Base-by-base conservation (phyloP, 2,329 filamentous ascomycete genomes). In the Monosporascus ibericus region DNA sequence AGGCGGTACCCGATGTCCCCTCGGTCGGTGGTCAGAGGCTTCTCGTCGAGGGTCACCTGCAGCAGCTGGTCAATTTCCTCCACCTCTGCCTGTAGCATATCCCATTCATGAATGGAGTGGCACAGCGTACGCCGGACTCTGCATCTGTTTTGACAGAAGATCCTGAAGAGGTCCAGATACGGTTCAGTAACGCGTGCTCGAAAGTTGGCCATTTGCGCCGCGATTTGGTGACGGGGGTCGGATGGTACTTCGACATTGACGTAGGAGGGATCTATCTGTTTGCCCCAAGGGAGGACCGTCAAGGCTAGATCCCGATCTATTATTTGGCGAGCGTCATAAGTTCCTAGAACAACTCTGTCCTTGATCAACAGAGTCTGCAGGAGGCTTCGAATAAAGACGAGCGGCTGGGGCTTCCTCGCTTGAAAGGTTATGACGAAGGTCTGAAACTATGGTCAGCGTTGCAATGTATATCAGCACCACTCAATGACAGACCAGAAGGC, bases 121-220 rank as follows among this genome's bases (percentile, higher is more conserved):
- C 86, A 91, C 8, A 99, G 78, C n/a, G 87, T 91, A 37, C 94
- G 83, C n/a, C 94, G 84, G 42, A 95, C 84, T 2, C 94, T 86
- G 65, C 90, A 95, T 49, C 91, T 80, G 65, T 97, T 99, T 66
- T 97, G 89, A 62, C 91, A 95, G 18, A 94, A 77, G 7, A 88
- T 87, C 47, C 91, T 84, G 62, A 94, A 86, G 17, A 95, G 79
- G 59, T 96, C 92, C 18, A 96, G 74, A 63, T 91, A 96, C 0
- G 87, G 84, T 68, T 90, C 75, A 5, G 78, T 82, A 1, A 81
- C 79, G 27, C 79, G 72, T 55, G 80, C 74, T 14, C 84, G 77
- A 61, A 87, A 86, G 1, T 75, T 63, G 59, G 96, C 88, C 78
- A 96, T 90, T 49, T 85, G 77, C 49, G 82, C 76, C 0, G 88